A percentile compares a stretch with the other conserved stretches of the same genome.
These are phyloP conservation scores for Wickerhamiella spandovensis DNA, from an alignment of 805 yeast species.

Conservation along the genomic window DNA sequence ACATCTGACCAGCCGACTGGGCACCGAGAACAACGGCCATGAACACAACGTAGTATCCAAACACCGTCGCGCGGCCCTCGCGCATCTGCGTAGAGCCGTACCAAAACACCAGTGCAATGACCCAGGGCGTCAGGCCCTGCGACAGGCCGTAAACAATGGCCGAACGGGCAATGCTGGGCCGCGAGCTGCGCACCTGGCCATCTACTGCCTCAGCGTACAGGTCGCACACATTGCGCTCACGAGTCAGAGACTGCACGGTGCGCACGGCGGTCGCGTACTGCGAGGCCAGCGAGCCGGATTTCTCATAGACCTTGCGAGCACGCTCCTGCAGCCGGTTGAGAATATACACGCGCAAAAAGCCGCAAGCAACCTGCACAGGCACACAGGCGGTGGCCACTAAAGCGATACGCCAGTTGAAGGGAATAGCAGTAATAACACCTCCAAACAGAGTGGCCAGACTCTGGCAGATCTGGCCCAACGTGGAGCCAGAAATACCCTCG, in stretches of 20 bases:
- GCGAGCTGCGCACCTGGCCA: constrained; percentile 22
- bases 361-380: constrained; percentile 28
- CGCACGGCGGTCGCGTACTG: constrained; percentile 29
- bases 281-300: constrained; percentile 29
- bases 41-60: constrained; percentile 29
- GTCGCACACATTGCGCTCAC: constrained; percentile 27
- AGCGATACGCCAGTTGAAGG: constrained; percentile 29
- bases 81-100: constrained; percentile 28
- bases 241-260: constrained; percentile 30
- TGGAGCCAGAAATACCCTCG: constrained; percentile 30
- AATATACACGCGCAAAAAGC: constrained; percentile 27
- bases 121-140: constrained; percentile 29
- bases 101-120: constrained; percentile 31
- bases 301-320: constrained; percentile 27
- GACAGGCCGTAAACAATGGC: constrained; percentile 27
- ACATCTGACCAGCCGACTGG: constrained; percentile 30
- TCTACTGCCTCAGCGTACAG: constrained; percentile 21
- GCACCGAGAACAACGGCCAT: constrained; percentile 29
- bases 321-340: constrained; percentile 24
- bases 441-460: constrained; percentile 27
- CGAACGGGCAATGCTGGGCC: constrained; percentile 20
- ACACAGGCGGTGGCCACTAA: constrained; percentile 29
- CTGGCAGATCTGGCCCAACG: constrained; percentile 28
- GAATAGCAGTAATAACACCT: constrained; percentile 29
- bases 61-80: constrained; percentile 20